Base-by-base conservation (phyloP, 345 rosid species). In the Hibiscus tridactylites region DNA sequence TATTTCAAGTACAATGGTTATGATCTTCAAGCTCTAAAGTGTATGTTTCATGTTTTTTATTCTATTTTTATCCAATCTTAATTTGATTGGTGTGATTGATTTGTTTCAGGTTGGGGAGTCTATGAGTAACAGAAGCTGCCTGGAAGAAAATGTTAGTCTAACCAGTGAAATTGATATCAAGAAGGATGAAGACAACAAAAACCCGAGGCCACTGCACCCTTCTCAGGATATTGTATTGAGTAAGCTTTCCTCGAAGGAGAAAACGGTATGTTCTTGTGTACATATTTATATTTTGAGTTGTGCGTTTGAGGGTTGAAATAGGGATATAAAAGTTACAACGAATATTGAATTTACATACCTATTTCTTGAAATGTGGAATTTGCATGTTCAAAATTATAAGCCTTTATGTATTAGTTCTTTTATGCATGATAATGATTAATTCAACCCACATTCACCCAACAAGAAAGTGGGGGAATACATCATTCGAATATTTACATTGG, bases 181-280 rank as follows among this genome's bases (percentile, higher is more conserved):
- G 75, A 66, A 50, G 81, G 72, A 74, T 88, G 16, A 49, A 49
- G 53, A 4, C 19, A 52, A 52, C 19, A 5, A 52, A 52, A 52
- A 16, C 16, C 19, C 19, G 19, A 52, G 21, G 19, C 56, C 56
- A 15, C 56, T 52, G 56, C 13, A 19, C 66, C 68, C 79, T 46
- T 85, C 87, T 64, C 86, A 82, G 77, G 90, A 83, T 62, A 79
- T 89, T 21, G 65, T 78, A 75, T 74, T 90, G 84, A 72, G 80
- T 70, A 86, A 73, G 78, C 83, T 83, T 39, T 73, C 73, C 12
- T 60, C 50, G 13, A 71, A 57, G 44, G 85, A 65, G 10, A 46
- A 74, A 62, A 46, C 10, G 61, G 61, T 57, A 56, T 56, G 60
- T 56, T 56, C 60, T 56, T 56, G 60, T 21, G 60, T 28, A 24